Percentiles rank a stretch among this genome's conserved stretches.
These are phyloP conservation scores for Sclerotinia nivalis DNA, from an alignment of 2,329 filamentous ascomycete species.

Conservation along the genomic window DNA sequence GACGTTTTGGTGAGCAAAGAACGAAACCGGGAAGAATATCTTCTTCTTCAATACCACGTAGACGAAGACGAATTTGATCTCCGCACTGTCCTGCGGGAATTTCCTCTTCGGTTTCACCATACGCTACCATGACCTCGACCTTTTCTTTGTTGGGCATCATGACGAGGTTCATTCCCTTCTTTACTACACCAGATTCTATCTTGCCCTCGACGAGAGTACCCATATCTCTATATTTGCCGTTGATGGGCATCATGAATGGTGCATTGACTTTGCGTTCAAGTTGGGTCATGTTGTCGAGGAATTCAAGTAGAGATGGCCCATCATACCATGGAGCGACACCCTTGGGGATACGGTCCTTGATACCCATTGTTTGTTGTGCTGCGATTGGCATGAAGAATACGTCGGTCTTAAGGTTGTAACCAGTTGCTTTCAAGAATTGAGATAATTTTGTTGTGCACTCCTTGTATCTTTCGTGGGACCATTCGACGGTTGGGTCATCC, in stretches of 20 bases:
- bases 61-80: conserved; percentile 88
- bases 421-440: conserved; percentile 85
- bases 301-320: conserved; percentile 89
- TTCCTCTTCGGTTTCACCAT: conserved; percentile 96
- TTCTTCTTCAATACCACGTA: conserved; percentile 96
- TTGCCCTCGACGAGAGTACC: conserved; percentile 98
- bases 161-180: conserved; percentile 80
- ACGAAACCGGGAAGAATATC: conserved; percentile 95
- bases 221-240: conserved; percentile 95
- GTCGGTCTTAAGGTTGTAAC: conserved; percentile 92
- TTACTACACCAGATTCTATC: conserved; percentile 90
- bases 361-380: conserved; percentile 79
- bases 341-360: conserved; percentile 84
- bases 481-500: conserved; percentile 95
- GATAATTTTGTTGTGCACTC: conserved; percentile 90
- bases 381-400: conserved; percentile 96
- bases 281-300: conserved; percentile 89
- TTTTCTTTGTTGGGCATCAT: conserved; percentile 95
- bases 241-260: conserved; percentile 98
- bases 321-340: conserved; percentile 79
- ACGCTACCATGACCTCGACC: conserved; percentile 80
- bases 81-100: conserved; percentile 79
- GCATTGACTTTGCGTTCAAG: conserved; percentile 95
- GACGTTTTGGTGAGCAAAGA: conserved; percentile 88
- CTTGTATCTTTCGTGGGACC: conserved; percentile 89